A percentile compares a stretch with the other conserved stretches of the same genome.
phyloP scores from a whole-genome alignment of 345 rosid species.

The Arabidopsis arenosa region DNA sequence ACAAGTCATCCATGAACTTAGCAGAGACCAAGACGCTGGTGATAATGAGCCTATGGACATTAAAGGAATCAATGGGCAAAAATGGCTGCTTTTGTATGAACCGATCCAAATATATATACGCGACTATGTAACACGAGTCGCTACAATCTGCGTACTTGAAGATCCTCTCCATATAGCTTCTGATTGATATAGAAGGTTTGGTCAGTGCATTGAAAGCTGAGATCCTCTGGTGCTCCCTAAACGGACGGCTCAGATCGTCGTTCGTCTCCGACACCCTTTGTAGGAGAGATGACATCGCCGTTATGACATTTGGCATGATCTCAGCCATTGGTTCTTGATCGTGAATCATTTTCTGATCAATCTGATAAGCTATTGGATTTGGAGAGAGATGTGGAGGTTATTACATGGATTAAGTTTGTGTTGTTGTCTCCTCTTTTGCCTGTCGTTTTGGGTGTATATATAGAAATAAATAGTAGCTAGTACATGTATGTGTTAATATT shows the following conservation, averaged over 20 bases:
- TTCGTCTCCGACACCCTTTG: slow-evolving; percentile 59
- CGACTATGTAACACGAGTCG: slow-evolving; percentile 72
- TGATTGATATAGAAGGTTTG: slow-evolving; percentile 60
- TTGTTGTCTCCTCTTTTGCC: slow-evolving; percentile 18
- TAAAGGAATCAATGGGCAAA: slow-evolving; percentile 64
- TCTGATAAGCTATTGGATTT: slow-evolving; percentile 34
- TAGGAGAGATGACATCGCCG: slow-evolving; percentile 56
- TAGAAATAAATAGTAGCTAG: neutral
- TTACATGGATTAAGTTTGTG: slow-evolving; percentile 15
- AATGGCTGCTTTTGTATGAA: slow-evolving; percentile 60
- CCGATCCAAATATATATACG: slow-evolving; percentile 75
- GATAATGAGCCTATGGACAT: slow-evolving; percentile 70
- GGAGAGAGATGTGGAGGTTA: slow-evolving; percentile 17
- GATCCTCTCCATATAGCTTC: slow-evolving; percentile 69
- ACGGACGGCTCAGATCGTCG: slow-evolving; percentile 52
- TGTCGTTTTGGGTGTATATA: slow-evolving; percentile 26
- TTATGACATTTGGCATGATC: slow-evolving; percentile 56
- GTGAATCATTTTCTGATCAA: slow-evolving; percentile 20
- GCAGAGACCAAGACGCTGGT: slow-evolving; percentile 79
- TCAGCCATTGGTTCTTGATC: slow-evolving; percentile 26
- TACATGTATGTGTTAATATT: neutral
- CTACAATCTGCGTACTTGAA: slow-evolving; percentile 77
- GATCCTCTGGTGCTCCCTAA: slow-evolving; percentile 48
- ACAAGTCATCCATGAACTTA: slow-evolving; percentile 87
- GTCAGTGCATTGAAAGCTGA: slow-evolving; percentile 62